Evolutionary conservation across 2,329 filamentous ascomycete species (phyloP).

Genomic region (Venturia carpophila): DNA sequence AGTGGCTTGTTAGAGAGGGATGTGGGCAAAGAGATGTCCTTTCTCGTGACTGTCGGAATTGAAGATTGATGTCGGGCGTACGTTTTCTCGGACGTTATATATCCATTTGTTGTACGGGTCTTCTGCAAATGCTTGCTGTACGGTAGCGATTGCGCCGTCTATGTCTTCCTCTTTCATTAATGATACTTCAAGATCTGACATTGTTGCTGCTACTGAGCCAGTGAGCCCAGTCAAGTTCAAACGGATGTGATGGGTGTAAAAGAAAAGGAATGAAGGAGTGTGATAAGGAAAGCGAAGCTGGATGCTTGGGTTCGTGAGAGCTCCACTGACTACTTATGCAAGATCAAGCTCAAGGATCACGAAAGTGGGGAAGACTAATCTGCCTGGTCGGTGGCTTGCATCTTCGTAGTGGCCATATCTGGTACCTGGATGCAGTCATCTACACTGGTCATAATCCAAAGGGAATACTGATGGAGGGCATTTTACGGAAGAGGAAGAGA

Average conservation of each 20-base stretch:
- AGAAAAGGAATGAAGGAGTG: background rate
- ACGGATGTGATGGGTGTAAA: background rate
- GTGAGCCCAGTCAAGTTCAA: too few relatives aligned
- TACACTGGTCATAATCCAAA: background rate
- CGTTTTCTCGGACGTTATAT: constrained; percentile 50
- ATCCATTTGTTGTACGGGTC: constrained; percentile 63
- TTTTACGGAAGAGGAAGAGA: too few relatives aligned
- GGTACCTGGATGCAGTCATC: background rate
- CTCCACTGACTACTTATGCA: too few relatives aligned
- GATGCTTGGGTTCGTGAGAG: too few relatives aligned
- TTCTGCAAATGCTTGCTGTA: constrained; percentile 57
- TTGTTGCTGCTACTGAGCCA: background rate
- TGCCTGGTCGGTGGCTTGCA: background rate
- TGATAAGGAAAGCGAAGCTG: too few relatives aligned
- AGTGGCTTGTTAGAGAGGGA: constrained; percentile 21
- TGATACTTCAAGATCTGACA: constrained; percentile 41
- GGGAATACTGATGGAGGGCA: too few relatives aligned
- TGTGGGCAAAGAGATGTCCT: constrained; percentile 24
- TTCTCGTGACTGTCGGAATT: background rate
- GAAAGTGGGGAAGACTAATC: background rate
- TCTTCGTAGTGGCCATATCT: background rate
- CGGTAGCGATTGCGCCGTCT: constrained; percentile 54
- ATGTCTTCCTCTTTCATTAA: constrained; percentile 53
- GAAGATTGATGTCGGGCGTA: constrained; percentile 27
- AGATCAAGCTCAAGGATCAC: background rate